These are phyloP conservation scores for Craterostigma plantagineum DNA, from an alignment of 257 asterid species.

Conservation along the genomic window DNA sequence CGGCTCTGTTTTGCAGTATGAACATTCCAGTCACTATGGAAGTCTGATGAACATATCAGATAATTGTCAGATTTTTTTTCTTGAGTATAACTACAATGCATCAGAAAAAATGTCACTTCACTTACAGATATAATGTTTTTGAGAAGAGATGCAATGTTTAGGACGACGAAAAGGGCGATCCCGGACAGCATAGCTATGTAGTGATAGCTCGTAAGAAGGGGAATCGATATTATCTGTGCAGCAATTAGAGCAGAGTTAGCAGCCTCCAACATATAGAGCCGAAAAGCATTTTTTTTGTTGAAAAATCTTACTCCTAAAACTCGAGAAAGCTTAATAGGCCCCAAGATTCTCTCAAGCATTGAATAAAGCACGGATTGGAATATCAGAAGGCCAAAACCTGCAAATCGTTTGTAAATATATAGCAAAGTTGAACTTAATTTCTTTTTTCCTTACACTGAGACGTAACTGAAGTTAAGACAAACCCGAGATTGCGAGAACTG, in stretches of 20 bases:
- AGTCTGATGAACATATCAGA: conserved; percentile 22
- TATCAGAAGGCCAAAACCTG: conserved; percentile 60
- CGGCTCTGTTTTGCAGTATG: conserved; percentile 72
- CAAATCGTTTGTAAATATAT: conserved; percentile 9
- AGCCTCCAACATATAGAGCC: too few relatives aligned
- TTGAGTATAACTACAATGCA: neutral
- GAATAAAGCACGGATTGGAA: conserved; percentile 54
- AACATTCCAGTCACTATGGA: conserved; percentile 62
- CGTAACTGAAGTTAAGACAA: neutral
- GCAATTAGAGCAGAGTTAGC: too few relatives aligned
- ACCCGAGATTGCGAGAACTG: conserved; percentile 73
- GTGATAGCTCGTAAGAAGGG: conserved; percentile 60
- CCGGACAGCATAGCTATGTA: conserved; percentile 63
- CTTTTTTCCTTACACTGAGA: too few relatives aligned
- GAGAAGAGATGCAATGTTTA: conserved; percentile 45
- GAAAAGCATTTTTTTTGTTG: neutral
- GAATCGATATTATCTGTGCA: conserved; percentile 48
- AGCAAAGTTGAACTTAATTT: neutral
- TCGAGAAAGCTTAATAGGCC: conserved; percentile 42
- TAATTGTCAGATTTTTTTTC: neutral
- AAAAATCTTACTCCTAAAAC: conserved; percentile 42
- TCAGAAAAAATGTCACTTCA: neutral
- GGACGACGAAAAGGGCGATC: conserved; percentile 23
- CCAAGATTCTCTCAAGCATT: conserved; percentile 32
- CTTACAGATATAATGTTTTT: conserved; percentile 62